Evolutionary conservation across 306 rosid genomes (phyloP).

Genomic region (Castanea sativa): DNA sequence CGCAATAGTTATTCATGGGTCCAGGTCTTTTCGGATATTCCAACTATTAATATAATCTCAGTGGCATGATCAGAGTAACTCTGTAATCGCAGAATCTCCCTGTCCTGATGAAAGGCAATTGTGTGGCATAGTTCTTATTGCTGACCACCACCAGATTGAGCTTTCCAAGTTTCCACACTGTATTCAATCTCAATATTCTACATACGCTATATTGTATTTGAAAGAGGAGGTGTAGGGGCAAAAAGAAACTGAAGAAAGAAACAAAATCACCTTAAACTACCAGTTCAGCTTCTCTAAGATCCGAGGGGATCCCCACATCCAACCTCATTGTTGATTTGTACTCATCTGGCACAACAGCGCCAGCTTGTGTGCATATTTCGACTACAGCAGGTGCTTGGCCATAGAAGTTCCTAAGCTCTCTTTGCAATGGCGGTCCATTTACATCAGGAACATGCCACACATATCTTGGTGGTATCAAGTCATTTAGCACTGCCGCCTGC

Average conservation of each 20-base stretch:
- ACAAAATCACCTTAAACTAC: conserved; percentile 59
- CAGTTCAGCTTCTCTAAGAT: conserved; percentile 81
- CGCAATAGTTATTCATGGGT: not conserved
- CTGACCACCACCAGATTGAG: not conserved
- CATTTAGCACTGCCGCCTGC: conserved; percentile 81
- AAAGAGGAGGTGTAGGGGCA: not conserved
- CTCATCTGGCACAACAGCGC: conserved; percentile 76
- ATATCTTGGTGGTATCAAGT: conserved; percentile 84
- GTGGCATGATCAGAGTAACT: not conserved
- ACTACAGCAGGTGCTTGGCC: conserved; percentile 91
- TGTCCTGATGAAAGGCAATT: not conserved
- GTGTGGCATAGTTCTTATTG: not conserved
- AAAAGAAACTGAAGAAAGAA: not conserved
- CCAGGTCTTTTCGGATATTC: not conserved
- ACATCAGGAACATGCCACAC: conserved; percentile 98
- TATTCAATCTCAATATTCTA: conserved; percentile 13
- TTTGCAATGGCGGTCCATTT: conserved; percentile 59
- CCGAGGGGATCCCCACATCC: conserved; percentile 85
- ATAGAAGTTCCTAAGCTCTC: conserved; percentile 77
- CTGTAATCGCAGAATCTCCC: not conserved
- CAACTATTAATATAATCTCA: not conserved
- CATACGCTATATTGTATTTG: conserved; percentile 11
- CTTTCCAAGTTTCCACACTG: not conserved
- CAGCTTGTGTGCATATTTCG: conserved; percentile 91
- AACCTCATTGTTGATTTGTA: conserved; percentile 86